These are phyloP conservation scores for Senna tora DNA, from an alignment of 306 rosid genomes.

Conservation along the genomic window DNA sequence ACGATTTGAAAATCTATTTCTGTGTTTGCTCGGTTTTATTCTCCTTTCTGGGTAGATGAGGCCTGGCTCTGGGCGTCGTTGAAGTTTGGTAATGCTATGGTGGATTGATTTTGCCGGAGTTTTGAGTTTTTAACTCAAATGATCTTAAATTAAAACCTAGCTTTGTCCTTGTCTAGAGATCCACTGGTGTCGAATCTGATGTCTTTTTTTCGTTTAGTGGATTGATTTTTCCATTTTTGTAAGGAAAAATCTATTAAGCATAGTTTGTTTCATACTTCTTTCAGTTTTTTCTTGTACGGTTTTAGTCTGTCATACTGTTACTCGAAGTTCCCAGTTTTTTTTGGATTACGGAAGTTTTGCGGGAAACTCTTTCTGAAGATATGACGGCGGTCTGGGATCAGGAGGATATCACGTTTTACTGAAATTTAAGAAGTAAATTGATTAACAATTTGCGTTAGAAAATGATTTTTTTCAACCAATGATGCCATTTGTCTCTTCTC, in stretches of 20 bases:
- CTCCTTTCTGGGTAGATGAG: not conserved
- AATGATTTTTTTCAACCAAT: not conserved
- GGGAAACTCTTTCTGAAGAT: slow-evolving; percentile 4
- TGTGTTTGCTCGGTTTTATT: not conserved
- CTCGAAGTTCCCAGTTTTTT: not conserved
- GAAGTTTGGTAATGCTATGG: slow-evolving; percentile 6
- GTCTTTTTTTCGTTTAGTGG: not conserved
- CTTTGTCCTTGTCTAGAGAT: not conserved
- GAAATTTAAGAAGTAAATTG: not conserved
- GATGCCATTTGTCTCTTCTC: slow-evolving; percentile 4
- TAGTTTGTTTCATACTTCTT: not conserved
- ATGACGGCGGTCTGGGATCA: not conserved
- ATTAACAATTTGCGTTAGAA: not conserved
- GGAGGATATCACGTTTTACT: not conserved
- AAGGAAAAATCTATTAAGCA: not conserved
- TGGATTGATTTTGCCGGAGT: slow-evolving; percentile 10
- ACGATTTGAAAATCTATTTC: not conserved
- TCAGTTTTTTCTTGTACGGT: not conserved
- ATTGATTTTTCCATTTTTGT: not conserved
- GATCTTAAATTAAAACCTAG: not conserved
- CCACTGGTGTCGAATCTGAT: not conserved
- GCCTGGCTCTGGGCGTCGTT: not conserved
- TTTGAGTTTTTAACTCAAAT: not conserved
- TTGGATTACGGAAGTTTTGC: not conserved
- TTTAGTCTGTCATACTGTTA: not conserved